These are phyloP conservation scores for Solanum neorickii DNA, from an alignment of 257 asterid genomes.

Conservation along the genomic window DNA sequence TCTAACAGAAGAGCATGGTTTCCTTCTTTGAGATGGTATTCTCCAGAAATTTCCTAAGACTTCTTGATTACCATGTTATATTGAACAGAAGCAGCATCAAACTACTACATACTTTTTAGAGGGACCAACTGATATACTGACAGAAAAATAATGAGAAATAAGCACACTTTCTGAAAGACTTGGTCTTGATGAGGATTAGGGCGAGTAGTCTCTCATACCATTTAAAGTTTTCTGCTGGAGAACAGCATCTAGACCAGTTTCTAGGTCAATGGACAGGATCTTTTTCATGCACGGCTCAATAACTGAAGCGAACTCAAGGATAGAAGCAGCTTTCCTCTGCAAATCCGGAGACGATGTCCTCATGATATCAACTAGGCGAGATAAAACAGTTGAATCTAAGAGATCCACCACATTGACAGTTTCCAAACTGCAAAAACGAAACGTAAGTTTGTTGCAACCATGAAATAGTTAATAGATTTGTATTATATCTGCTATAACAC, in stretches of 20 bases:
- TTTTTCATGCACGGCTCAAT: slow-evolving; percentile 26
- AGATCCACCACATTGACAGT: slow-evolving; percentile 20
- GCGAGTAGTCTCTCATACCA: slow-evolving; percentile 23
- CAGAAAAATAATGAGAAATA: neutral
- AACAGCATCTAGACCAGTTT: slow-evolving; percentile 51
- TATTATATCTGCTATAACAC: neutral
- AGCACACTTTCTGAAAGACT: neutral
- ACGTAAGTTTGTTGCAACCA: neutral
- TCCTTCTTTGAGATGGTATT: neutral
- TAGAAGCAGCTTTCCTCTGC: slow-evolving; percentile 72
- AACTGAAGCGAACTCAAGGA: slow-evolving; percentile 46
- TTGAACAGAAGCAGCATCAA: neutral
- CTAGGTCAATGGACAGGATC: slow-evolving; percentile 37
- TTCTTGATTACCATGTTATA: neutral
- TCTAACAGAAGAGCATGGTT: neutral
- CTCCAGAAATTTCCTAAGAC: neutral
- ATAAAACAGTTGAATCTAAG: slow-evolving; percentile 39
- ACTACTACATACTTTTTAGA: neutral
- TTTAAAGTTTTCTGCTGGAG: slow-evolving; percentile 40
- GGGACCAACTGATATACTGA: neutral
- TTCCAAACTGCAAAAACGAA: slow-evolving; percentile 30
- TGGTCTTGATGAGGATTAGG: neutral
- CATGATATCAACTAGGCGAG: slow-evolving; percentile 52
- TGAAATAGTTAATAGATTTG: neutral
- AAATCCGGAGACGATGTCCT: slow-evolving; percentile 45